Percentiles rank a stretch among this genome's conserved stretches.
These are phyloP conservation scores for Ustilago sp. DNA, from an alignment of 1,284 basidiomycete species.

Conservation along the genomic window DNA sequence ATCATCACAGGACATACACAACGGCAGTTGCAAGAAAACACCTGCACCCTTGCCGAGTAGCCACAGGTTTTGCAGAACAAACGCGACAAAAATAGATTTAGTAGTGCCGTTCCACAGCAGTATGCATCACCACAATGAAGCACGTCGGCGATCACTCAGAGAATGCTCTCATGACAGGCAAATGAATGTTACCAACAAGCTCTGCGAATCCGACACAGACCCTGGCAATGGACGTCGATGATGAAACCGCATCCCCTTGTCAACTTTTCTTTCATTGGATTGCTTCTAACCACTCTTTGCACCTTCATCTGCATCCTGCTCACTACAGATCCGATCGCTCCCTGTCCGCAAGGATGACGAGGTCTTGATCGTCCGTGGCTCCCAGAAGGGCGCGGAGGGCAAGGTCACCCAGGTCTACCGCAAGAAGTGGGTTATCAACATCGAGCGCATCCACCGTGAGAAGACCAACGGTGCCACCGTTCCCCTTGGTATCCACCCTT, in stretches of 20 bases:
- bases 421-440: constrained; percentile 99
- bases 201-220: background rate
- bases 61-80: background rate
- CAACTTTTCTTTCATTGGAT: background rate
- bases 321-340: constrained; percentile 83
- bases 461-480: constrained; percentile 96
- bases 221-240: constrained; percentile 16
- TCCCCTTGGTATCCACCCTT: constrained; percentile 94
- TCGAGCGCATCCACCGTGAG: constrained; percentile 97
- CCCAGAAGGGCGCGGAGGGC: constrained; percentile 86
- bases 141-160: too few relatives aligned
- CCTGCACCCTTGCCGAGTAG: background rate
- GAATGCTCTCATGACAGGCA: background rate
- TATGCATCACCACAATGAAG: background rate
- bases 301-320: constrained; percentile 2
- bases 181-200: too few relatives aligned
- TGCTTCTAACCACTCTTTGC: background rate
- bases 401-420: constrained; percentile 81
- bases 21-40: background rate
- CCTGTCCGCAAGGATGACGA: constrained; percentile 99
- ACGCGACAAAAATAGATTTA: background rate
- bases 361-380: constrained; percentile 84
- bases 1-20: too few relatives aligned
- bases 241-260: background rate
- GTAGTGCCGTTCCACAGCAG: too few relatives aligned